Evolutionary conservation across 2,329 filamentous ascomycete genomes (phyloP).

Genomic region (Plectosphaerella plurivora): DNA sequence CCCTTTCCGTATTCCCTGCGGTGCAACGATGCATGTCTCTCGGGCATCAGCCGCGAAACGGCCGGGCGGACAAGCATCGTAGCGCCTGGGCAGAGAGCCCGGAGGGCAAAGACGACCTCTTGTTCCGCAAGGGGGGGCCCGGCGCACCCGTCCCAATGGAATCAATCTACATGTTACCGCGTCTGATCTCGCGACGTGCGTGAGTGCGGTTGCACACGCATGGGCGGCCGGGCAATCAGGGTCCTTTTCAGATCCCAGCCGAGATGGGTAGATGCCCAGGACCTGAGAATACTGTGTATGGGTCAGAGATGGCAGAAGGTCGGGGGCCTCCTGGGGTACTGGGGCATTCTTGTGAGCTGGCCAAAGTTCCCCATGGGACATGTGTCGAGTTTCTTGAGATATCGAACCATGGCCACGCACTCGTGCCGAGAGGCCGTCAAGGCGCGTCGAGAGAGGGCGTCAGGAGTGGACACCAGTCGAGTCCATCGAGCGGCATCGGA

Average conservation of each 20-base stretch:
- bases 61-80: background rate
- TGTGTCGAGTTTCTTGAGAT: background rate
- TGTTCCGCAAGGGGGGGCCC: background rate
- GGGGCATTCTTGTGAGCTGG: too few species aligned
- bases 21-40: background rate
- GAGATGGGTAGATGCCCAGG: too few species aligned
- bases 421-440: background rate
- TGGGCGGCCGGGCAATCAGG: too few species aligned
- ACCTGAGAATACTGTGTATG: too few species aligned
- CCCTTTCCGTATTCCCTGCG: too few species aligned
- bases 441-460: too few species aligned
- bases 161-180: background rate
- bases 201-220: too few species aligned
- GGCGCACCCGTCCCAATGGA: background rate
- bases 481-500: too few species aligned
- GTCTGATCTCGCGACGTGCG: background rate
- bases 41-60: background rate
- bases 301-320: too few species aligned
- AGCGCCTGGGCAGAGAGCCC: background rate
- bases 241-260: too few species aligned
- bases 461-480: too few species aligned
- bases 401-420: background rate
- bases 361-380: background rate
- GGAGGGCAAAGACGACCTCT: background rate
- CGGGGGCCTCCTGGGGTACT: too few species aligned